A percentile compares a stretch with the other conserved stretches of the same genome.
phyloP scores from a whole-genome alignment of 331 rosid species.

The Cydonia oblonga region DNA sequence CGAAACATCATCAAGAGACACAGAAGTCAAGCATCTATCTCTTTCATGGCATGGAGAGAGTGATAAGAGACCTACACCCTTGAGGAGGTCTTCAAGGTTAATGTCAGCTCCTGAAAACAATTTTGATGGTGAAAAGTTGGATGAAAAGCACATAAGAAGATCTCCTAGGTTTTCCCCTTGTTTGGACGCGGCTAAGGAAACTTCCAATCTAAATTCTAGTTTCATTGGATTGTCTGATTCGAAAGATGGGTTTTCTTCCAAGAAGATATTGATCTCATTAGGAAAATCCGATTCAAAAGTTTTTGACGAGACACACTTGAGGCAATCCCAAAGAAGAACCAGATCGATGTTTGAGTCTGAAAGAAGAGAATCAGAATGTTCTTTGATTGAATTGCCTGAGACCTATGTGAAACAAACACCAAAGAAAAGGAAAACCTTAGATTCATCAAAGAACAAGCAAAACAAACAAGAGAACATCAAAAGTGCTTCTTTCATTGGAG shows the following conservation, averaged over 20 bases:
- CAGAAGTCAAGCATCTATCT: conserved; percentile 5
- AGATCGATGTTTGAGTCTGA: conserved; percentile 20
- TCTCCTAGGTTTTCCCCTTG: conserved; percentile 31
- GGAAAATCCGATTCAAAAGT: conserved; percentile 11
- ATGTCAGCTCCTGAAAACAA: not conserved
- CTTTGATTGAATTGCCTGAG: conserved; percentile 23
- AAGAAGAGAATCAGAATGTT: conserved; percentile 20
- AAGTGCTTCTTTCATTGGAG: conserved; percentile 52
- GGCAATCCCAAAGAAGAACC: conserved; percentile 17
- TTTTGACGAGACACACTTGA: conserved; percentile 10
- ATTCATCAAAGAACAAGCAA: conserved; percentile 9
- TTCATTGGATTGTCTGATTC: conserved; percentile 26
- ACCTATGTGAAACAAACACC: conserved; percentile 24
- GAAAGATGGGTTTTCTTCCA: conserved; percentile 12
- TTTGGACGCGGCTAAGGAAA: conserved; percentile 11
- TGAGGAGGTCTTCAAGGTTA: conserved; percentile 24
- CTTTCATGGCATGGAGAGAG: conserved; percentile 9
- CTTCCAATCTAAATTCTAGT: conserved; percentile 8
- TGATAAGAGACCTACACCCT: conserved; percentile 7
- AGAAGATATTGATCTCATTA: conserved; percentile 3
- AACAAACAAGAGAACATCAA: conserved; percentile 4
- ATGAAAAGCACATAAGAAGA: conserved; percentile 25
- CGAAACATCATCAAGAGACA: not conserved
- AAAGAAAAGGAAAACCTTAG: conserved; percentile 25
- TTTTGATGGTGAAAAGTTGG: not conserved